Base-by-base conservation (phyloP, 345 rosid species). In the Aurinia saxatilis region DNA sequence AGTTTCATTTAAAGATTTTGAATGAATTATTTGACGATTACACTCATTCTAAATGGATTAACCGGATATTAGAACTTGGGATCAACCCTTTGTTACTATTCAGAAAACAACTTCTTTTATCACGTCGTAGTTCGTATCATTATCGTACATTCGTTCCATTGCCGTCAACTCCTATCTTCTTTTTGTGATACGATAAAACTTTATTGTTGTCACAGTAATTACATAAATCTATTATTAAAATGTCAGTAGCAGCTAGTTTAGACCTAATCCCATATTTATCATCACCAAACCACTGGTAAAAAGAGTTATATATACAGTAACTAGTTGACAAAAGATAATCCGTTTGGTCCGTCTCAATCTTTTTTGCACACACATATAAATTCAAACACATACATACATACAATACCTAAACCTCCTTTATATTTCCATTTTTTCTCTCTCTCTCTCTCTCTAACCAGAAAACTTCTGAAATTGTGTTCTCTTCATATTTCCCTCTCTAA, bases 111-210 rank as follows among this genome's bases (percentile, higher is more conserved):
- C 4, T 21, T 21, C 25, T 21, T 21, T 21, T 21, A 4, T 21
- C 25, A 21, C 25, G 25, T 21, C 25, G 25, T 21, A 33, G 21
- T 13, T 45, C 47, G 63, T 56, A 46, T 45, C 49, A 29, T 16
- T 63, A 38, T 38, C 57, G 37, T 49, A 15, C 64, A 47, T 66
- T 27, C 34, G 47, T 56, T 46, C n/a, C n/a, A n/a, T n/a, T 36
- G 63, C 19, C 55, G 56, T 66, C 56, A 56, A 56, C 21, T 37
- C 29, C 63, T 15, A 11, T 14, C 37, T 34, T 65, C 69, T 45
- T 25, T 29, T 37, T 7, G 2, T 33, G 10, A n/a, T 33, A 44
- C 54, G 27, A 44, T 46, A 25, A 6, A 36, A 17, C 63, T 34
- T 66, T 56, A 46, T 45, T 27, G 49, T 31, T 37, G 63, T 56